A percentile compares a stretch with the other conserved stretches of the same genome.
Evolutionary conservation across 164 flowering plant species (phyloP).

Genomic region (Umbilicus rupestris): DNA sequence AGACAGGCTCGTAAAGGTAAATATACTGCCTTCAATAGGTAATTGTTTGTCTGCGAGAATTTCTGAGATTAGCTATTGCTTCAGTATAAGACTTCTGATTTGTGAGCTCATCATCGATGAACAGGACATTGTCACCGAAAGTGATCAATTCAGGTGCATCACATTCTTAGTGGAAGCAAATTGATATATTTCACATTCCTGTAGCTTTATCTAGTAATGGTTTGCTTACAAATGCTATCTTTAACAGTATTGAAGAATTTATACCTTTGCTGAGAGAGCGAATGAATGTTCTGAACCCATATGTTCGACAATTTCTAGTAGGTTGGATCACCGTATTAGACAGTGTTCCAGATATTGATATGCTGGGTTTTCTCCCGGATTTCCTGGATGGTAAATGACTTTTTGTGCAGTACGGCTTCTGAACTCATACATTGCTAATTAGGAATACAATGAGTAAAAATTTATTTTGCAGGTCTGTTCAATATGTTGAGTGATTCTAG

Average conservation of each 20-base stretch:
- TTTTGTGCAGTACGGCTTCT: neutral
- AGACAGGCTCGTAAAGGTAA: slow-evolving; percentile 92
- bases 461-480: slow-evolving; percentile 55
- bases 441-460: neutral
- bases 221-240: slow-evolving; percentile 7
- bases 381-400: slow-evolving; percentile 85
- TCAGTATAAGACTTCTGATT: neutral
- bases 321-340: slow-evolving; percentile 99
- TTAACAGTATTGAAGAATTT: slow-evolving; percentile 89
- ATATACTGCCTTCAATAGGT: neutral
- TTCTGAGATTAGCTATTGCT: neutral
- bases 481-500: slow-evolving; percentile 95
- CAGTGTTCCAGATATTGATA: slow-evolving; percentile 97
- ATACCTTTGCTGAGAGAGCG: slow-evolving; percentile 93
- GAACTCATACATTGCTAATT: neutral
- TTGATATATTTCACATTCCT: neutral
- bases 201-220: neutral
- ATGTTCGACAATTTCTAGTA: slow-evolving; percentile 93
- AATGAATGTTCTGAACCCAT: slow-evolving; percentile 85
- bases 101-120: neutral
- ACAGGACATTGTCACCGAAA: slow-evolving; percentile 98
- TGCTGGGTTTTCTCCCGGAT: slow-evolving; percentile 99
- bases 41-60: neutral
- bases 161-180: neutral
- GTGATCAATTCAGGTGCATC: slow-evolving; percentile 92